phyloP scores from a whole-genome alignment of 257 asterid species.

The Eucommia ulmoides region DNA sequence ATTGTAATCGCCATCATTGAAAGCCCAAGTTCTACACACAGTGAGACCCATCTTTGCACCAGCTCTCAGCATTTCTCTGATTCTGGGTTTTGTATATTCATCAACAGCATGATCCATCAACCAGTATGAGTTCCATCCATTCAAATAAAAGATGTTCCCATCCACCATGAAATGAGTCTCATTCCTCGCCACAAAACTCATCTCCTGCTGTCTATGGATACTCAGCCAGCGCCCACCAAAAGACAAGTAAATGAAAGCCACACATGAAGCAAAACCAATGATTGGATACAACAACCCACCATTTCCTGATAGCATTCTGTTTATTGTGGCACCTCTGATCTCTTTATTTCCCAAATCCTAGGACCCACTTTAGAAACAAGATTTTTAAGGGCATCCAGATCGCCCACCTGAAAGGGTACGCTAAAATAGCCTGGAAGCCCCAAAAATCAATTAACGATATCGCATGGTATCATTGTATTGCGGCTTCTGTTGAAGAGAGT shows the following conservation, averaged over 20 bases:
- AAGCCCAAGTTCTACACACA: slow-evolving; percentile 97
- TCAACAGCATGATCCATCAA: slow-evolving; percentile 96
- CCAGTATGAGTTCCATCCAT: slow-evolving; percentile 99
- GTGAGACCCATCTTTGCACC: slow-evolving; percentile 97
- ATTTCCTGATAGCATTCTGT: slow-evolving; percentile 52
- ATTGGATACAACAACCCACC: slow-evolving; percentile 85
- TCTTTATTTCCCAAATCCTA: no score
- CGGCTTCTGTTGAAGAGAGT: no score
- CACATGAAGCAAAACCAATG: slow-evolving; percentile 73
- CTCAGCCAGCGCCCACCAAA: slow-evolving; percentile 75
- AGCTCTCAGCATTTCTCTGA: slow-evolving; percentile 58
- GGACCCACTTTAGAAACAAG: no score
- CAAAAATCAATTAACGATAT: no score
- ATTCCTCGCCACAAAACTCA: slow-evolving; percentile 87
- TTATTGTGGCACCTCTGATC: no score
- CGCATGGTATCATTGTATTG: no score
- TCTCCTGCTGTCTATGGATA: slow-evolving; percentile 25
- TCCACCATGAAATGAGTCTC: slow-evolving; percentile 87
- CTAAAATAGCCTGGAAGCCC: no score
- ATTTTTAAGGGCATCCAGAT: no score
- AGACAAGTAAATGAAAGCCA: slow-evolving; percentile 63
- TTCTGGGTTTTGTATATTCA: slow-evolving; percentile 38
- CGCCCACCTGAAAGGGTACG: no score
- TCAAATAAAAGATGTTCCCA: slow-evolving; percentile 73
- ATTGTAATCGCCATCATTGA: slow-evolving; percentile 88